Conservation (phyloP, 169 alveolate species). For the Plasmodium chabaudi region DNA sequence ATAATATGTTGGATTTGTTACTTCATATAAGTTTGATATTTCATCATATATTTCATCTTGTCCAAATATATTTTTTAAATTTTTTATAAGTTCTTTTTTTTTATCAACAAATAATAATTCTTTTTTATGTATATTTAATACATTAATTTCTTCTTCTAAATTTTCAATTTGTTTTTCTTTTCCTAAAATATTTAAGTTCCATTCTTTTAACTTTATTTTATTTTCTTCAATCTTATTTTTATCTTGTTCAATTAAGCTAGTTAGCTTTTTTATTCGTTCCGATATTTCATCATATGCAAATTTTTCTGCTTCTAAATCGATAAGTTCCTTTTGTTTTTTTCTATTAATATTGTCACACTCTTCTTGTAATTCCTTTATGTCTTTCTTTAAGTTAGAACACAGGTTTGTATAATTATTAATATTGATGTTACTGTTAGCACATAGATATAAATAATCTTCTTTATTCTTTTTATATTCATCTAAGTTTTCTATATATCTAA, state of each 20-base stretch:
- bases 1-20: conserved; percentile 77
- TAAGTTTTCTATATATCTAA: conserved; percentile 20
- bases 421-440: conserved; percentile 61
- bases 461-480: conserved; percentile 26
- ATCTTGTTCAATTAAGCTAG: conserved; percentile 56
- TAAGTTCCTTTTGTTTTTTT: conserved; percentile 51
- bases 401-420: conserved; percentile 27
- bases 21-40: conserved; percentile 77
- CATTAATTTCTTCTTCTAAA: conserved; percentile 72
- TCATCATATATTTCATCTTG: conserved; percentile 81
- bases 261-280: conserved; percentile 13
- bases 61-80: conserved; percentile 61
- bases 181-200: background rate
- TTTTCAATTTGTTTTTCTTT: conserved; percentile 69
- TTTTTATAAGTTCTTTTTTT: conserved; percentile 75
- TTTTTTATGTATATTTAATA: conserved; percentile 77
- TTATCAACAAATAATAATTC: conserved; percentile 77
- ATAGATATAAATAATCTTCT: conserved; percentile 27
- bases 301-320: conserved; percentile 42
- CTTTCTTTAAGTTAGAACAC: conserved; percentile 15
- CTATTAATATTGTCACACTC: conserved; percentile 51
- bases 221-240: conserved; percentile 34
- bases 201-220: conserved; percentile 40
- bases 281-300: conserved; percentile 19
- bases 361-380: conserved; percentile 59